A percentile compares a stretch with the other conserved stretches of the same genome.
Conservation (phyloP, 2,329 filamentous ascomycete species). For the Zymoseptoria pseudotritici region DNA sequence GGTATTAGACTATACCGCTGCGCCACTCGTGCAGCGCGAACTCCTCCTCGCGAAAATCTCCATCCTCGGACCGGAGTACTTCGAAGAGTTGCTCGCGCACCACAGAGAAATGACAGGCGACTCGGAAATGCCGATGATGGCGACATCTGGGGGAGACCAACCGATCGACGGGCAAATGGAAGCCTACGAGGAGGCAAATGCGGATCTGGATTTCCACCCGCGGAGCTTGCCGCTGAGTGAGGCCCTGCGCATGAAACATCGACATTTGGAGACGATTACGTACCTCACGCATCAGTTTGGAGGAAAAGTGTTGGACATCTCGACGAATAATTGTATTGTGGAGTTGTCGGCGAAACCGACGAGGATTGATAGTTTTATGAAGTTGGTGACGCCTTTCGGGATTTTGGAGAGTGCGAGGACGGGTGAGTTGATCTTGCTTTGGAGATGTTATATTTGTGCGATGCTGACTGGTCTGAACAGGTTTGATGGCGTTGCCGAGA, state of each 20-base stretch:
- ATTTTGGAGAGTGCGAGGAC: constrained; percentile 94
- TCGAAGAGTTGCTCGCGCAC: constrained; percentile 91
- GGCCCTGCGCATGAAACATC: constrained; percentile 91
- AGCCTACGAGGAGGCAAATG: constrained; percentile 11
- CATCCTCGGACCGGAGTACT: constrained; percentile 94
- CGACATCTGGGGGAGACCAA: constrained; percentile 2
- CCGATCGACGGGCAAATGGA: constrained; percentile 8
- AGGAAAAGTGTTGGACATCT: constrained; percentile 95
- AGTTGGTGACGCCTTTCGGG: constrained; percentile 87
- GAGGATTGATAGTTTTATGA: constrained; percentile 96
- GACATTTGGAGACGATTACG: constrained; percentile 93
- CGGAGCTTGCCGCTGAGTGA: constrained; percentile 77
- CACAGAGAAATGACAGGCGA: constrained; percentile 76
- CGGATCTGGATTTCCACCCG: constrained; percentile 70
- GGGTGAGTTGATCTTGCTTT: constrained; percentile 38
- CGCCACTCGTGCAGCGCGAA: constrained; percentile 91
- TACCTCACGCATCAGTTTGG: constrained; percentile 96
- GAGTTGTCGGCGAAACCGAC: constrained; percentile 90
- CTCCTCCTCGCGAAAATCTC: constrained; percentile 93
- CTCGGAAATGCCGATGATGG: constrained; percentile 22
- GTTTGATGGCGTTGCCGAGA: constrained; percentile 91
- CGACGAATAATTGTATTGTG: constrained; percentile 96
- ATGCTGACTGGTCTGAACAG: constrained; percentile 28
- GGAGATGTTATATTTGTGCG: neutral
- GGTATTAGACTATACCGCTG: constrained; percentile 88